Base-by-base conservation (phyloP, 331 rosid species). In the Stylosanthes scabra region DNA sequence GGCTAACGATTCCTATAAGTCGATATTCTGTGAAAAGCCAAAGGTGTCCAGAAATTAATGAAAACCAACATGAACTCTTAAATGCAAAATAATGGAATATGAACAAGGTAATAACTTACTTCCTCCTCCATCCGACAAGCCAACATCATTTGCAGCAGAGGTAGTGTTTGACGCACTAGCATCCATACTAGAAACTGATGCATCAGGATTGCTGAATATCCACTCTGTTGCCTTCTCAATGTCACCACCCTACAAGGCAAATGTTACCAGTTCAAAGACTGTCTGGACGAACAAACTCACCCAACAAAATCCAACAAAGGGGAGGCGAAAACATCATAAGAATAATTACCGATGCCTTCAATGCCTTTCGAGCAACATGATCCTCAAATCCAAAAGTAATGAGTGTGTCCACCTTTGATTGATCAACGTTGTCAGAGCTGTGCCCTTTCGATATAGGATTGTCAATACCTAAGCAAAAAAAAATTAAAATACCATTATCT, bases 191-290 rank as follows among this genome's bases (percentile, higher is more conserved):
- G 96, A 68, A 54, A 60, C 84, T 42, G 93, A 90, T 62, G 87
- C 91, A 59, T 85, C 86, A 3, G 96, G 97, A 85, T 88, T 90
- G 91, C 51, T 90, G 78, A 95, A 92, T 74, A 95, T 95, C 99
- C 97, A 95, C 83, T 95, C 99, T 3, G 99, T 92, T n/a, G 99
- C 99, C 85, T 88, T 95, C 88, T 92, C 99, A 74, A 95, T 88
- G 84, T 95, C 96, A 76, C 91, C 94, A 45, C 90, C 93, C 99
- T 95, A 66, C 63, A 80, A 11, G 45, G 40, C 16, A 41, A 57
- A 1, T 8, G 31, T 46, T 59, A 66, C 37, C 58, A 66, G 16
- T 77, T 66, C 44, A 71, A 27, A 46, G 49, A 50, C 44, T 60
- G 45, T 8, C 13, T 15, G 20, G 3, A 16, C 41, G 5, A 68